These are phyloP conservation scores for Annulohypoxylon nitens DNA, from an alignment of 495 filamentous ascomycete genomes.

Conservation along the genomic window DNA sequence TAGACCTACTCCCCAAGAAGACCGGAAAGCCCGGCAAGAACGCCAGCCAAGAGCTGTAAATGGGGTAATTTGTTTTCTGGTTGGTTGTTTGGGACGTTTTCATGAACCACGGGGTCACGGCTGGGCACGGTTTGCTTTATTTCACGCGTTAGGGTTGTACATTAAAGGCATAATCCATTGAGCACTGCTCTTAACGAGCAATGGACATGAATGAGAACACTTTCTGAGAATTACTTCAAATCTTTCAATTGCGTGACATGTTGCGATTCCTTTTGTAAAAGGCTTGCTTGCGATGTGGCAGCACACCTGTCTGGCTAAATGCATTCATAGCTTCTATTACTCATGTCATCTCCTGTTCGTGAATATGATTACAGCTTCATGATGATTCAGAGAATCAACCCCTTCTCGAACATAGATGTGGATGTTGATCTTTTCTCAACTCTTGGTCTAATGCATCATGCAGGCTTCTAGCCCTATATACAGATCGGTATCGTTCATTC, in stretches of 20 bases:
- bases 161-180: constrained; percentile 76
- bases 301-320: neutral
- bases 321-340: too few species aligned
- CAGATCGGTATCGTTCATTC: constrained; percentile 26
- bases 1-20: constrained; percentile 98
- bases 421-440: neutral
- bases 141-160: constrained; percentile 86
- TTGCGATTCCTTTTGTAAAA: neutral
- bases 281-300: neutral
- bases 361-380: neutral
- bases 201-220: constrained; percentile 71
- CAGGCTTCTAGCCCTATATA: constrained; percentile 48
- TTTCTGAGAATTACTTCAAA: constrained; percentile 50
- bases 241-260: neutral
- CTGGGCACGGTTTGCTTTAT: constrained; percentile 83
- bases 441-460: constrained; percentile 13
- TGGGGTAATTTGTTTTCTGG: constrained; percentile 68
- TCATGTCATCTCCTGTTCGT: too few species aligned
- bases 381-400: neutral
- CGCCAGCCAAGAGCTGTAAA: constrained; percentile 90
- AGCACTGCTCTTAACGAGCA: constrained; percentile 57
- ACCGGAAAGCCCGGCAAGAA: constrained; percentile 92
- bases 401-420: neutral
- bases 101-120: constrained; percentile 85
- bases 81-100: constrained; percentile 80